These are phyloP conservation scores for Phoma herbarum DNA, from an alignment of 2,329 filamentous ascomycete species.

Conservation along the genomic window DNA sequence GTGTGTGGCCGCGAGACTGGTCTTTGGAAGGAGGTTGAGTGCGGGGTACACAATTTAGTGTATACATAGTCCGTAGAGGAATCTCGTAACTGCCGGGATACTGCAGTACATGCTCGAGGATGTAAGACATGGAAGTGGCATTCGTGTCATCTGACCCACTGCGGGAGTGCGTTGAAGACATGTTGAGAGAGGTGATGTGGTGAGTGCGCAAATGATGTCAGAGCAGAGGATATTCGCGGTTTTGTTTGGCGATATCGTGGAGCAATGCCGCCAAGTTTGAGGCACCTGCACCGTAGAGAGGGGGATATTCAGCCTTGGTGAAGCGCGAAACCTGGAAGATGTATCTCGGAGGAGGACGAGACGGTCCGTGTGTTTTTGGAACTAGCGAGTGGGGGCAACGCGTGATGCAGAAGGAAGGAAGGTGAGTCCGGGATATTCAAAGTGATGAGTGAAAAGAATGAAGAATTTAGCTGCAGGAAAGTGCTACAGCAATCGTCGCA, in stretches of 20 bases:
- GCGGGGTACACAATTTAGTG: constrained; percentile 67
- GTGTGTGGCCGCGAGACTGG: constrained; percentile 45
- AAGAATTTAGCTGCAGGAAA: constrained; percentile 20
- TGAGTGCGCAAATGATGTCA: not conserved
- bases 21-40: constrained; percentile 50
- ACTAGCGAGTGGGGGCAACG: constrained; percentile 28
- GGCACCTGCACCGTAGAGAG: constrained; percentile 14
- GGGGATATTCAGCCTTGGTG: constrained; percentile 8
- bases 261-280: constrained; percentile 20
- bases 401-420: constrained; percentile 14
- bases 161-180: constrained; percentile 51
- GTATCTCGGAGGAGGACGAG: constrained; percentile 14
- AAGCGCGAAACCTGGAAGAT: constrained; percentile 6
- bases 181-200: constrained; percentile 23
- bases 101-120: constrained; percentile 60
- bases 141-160: constrained; percentile 49
- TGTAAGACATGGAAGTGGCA: constrained; percentile 45
- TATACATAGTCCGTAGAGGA: constrained; percentile 73
- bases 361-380: constrained; percentile 25
- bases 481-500: constrained; percentile 16
- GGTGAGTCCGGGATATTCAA: constrained; percentile 15
- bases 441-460: constrained; percentile 21
- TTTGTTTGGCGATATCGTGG: constrained; percentile 21
- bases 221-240: constrained; percentile 17
- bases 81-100: constrained; percentile 72